Percentiles rank a stretch among this genome's conserved stretches.
Evolutionary conservation across 2,329 filamentous ascomycete species (phyloP).

Genomic region (Fusarium pininemorale): DNA sequence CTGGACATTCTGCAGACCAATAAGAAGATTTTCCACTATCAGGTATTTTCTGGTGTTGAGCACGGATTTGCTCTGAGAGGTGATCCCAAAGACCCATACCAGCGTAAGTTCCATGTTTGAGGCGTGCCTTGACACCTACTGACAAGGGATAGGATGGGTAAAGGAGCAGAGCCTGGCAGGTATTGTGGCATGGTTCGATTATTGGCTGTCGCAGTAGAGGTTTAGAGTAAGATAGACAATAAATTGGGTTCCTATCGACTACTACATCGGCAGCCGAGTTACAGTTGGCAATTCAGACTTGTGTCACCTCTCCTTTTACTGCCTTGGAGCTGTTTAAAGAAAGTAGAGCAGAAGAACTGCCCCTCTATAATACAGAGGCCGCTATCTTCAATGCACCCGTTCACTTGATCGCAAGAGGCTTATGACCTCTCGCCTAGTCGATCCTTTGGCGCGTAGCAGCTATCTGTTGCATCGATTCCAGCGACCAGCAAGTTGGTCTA

Average conservation of each 20-base stretch:
- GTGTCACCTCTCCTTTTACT: background rate
- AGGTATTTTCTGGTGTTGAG: constrained; percentile 1
- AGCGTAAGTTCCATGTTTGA: background rate
- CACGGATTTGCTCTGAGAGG: constrained; percentile 1
- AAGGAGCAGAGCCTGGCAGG: background rate
- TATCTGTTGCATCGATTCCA: background rate
- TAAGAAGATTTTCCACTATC: background rate
- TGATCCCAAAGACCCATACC: background rate
- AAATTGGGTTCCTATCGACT: fast-evolving
- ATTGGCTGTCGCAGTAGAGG: background rate
- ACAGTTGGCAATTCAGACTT: background rate
- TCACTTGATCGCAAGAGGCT: background rate
- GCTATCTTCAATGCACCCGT: background rate
- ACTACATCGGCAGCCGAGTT: background rate
- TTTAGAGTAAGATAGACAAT: too few relatives aligned
- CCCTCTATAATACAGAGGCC: too few relatives aligned
- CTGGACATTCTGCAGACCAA: background rate
- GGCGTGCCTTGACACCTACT: background rate
- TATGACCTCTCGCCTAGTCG: background rate
- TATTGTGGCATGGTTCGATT: constrained; percentile 6
- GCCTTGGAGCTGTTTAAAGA: background rate
- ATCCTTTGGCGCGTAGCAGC: background rate
- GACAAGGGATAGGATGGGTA: background rate
- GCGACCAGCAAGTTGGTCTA: background rate
- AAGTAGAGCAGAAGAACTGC: background rate